phyloP scores from a whole-genome alignment of 2,329 filamentous ascomycete genomes.

The Apiospora hydei region DNA sequence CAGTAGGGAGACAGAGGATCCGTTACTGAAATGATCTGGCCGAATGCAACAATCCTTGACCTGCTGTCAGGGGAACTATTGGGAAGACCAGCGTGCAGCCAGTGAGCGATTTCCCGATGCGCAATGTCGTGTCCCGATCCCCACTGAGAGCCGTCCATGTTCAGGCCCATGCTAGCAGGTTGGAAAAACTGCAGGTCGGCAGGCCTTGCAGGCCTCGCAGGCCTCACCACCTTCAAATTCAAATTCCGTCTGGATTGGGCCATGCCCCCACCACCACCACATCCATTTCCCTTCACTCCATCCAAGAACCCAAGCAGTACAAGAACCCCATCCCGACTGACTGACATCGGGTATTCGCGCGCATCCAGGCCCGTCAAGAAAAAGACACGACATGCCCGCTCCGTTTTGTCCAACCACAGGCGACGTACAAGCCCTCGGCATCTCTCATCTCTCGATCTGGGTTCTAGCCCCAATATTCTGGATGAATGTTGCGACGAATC shows the following conservation, averaged over 20 bases:
- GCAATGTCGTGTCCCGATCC: not conserved
- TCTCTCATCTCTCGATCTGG: not conserved
- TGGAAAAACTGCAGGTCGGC: not conserved
- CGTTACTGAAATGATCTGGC: constrained; percentile 17
- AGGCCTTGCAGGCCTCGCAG: constrained; percentile 18
- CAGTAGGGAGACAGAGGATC: not conserved
- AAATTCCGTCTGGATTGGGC: not conserved
- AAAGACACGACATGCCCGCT: constrained; percentile 7
- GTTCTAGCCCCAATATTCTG: constrained; percentile 10
- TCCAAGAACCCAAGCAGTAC: not conserved
- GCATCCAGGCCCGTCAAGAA: not conserved
- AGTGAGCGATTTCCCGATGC: constrained; percentile 12
- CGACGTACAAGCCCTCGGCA: not conserved
- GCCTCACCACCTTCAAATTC: constrained; percentile 13
- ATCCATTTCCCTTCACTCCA: not conserved
- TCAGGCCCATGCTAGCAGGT: not conserved
- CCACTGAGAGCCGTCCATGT: not conserved
- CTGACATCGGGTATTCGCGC: constrained; percentile 9
- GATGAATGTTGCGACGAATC: not conserved
- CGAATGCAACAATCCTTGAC: constrained; percentile 7
- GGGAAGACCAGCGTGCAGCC: not conserved
- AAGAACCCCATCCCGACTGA: not conserved
- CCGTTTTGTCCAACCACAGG: not conserved
- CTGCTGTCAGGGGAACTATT: constrained; percentile 16
- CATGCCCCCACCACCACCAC: not conserved